Base-by-base conservation (phyloP, 2,329 filamentous ascomycete genomes). In the Orbilia javanica region DNA sequence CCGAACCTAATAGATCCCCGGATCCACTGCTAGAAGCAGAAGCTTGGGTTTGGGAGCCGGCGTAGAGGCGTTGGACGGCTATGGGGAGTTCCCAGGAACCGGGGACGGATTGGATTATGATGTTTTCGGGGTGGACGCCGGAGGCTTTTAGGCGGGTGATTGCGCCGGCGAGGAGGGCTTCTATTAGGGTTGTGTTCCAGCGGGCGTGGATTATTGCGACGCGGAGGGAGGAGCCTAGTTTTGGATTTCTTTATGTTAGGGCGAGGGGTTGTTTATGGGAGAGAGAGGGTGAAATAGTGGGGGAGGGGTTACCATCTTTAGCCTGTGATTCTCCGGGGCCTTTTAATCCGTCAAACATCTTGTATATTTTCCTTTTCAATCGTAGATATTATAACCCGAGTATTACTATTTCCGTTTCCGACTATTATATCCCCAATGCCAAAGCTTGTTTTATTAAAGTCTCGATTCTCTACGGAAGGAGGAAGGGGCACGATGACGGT, bases 151-250 rank as follows among this genome's bases (percentile, higher is more conserved):
- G 90, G 83, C 91, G 91, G 82, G 91, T 91, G 85, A 91, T 93
- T 53, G 93, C 90, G 80, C 96, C 96, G 65, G 88, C 87, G 79
- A 99, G 88, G 72, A 99, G 90, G 66, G 93, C 90, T 75, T 92
- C 90, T 85, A 98, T 97, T 84, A 99, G 93, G 81, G 88, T 88
- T 80, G 88, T 88, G 86, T 99, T 99, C 96, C 96, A 99, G 82
- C 96, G 91, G 75, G 95, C 95, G 86, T 98, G 96, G 75, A 99
- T 89, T 83, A 99, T 98, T 83, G 92, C 95, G 83, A 99, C 91
- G 83, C 96, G 93, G 80, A 99, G 89, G 82, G 87, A 87, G 82
- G 89, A 89, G 84, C 92, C 92, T 82, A 8, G 7, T 64, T 39
- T 20, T n/a, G n/a, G n/a, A n/a, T n/a, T 18, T 36, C 22, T 22